Evolutionary conservation across 345 rosid genomes (phyloP).

Genomic region (Lepidium aucheri): DNA sequence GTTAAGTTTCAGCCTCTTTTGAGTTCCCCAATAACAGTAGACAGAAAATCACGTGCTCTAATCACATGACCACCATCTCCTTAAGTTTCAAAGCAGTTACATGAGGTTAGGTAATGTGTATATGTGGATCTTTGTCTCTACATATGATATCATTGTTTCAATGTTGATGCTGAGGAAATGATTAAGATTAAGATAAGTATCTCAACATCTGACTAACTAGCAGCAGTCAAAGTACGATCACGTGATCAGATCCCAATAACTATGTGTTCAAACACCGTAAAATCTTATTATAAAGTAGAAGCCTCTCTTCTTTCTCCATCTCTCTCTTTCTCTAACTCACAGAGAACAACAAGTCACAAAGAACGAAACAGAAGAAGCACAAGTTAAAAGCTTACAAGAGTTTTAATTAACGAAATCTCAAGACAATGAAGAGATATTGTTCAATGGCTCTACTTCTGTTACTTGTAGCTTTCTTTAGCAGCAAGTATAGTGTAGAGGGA

Average conservation of each 20-base stretch:
- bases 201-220: too few relatives aligned
- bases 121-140: conserved; percentile 19
- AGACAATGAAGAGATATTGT: conserved; percentile 17
- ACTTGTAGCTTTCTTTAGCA: conserved; percentile 22
- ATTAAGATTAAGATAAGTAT: conserved; percentile 16
- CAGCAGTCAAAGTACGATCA: conserved; percentile 25
- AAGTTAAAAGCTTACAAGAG: background rate
- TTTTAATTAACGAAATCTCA: background rate
- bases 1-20: conserved; percentile 21
- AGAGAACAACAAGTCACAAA: background rate
- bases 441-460: conserved; percentile 14
- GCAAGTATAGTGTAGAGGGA: conserved; percentile 19
- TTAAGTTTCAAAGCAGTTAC: conserved; percentile 12
- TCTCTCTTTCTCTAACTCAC: conserved; percentile 7
- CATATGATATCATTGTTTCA: conserved; percentile 1
- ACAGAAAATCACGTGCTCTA: conserved; percentile 27
- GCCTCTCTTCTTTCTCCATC: conserved; percentile 6
- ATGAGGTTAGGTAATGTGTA: conserved; percentile 14
- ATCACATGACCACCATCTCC: conserved; percentile 30
- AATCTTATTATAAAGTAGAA: conserved; percentile 10
- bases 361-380: background rate
- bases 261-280: conserved; percentile 17
- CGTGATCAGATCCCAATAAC: conserved; percentile 33
- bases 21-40: conserved; percentile 28
- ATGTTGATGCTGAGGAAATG: conserved; percentile 1